A percentile compares a stretch with the other conserved stretches of the same genome.
phyloP scores from a whole-genome alignment of 164 flowering plant species.

The Warburgia ugandensis region DNA sequence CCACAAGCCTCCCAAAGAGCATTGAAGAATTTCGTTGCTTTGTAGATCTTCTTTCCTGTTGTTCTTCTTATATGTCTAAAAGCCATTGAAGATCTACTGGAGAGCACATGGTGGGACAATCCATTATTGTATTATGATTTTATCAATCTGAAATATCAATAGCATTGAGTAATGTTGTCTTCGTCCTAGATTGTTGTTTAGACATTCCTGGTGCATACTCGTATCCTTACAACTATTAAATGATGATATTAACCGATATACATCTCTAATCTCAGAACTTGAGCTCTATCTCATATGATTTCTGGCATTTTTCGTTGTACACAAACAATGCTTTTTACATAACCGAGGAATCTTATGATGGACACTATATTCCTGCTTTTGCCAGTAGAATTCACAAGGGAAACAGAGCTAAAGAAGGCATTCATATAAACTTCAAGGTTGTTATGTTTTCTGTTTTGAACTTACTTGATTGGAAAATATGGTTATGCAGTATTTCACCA shows the following conservation, averaged over 20 bases:
- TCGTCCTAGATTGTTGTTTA: too few species aligned
- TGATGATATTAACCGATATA: not conserved
- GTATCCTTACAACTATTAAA: too few species aligned
- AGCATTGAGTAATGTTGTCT: too few species aligned
- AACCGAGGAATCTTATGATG: conserved; percentile 92
- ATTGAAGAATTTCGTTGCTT: too few species aligned
- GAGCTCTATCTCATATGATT: not conserved
- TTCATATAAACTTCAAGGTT: conserved; percentile 72
- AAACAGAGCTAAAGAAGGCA: conserved; percentile 70
- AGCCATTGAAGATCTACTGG: too few species aligned
- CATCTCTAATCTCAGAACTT: not conserved
- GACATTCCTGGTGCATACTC: too few species aligned
- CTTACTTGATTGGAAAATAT: conserved; percentile 1
- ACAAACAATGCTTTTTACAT: conserved; percentile 65
- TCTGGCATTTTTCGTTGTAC: conserved; percentile 57
- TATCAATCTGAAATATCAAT: too few species aligned
- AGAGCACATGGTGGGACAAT: too few species aligned
- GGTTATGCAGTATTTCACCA: conserved; percentile 63
- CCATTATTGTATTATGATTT: too few species aligned
- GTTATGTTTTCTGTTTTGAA: not conserved
- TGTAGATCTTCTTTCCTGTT: too few species aligned
- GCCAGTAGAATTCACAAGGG: conserved; percentile 65
- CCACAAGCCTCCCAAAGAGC: too few species aligned
- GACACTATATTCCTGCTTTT: conserved; percentile 87
- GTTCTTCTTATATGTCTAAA: too few species aligned